Evolutionary conservation across 139 green algal genomes (phyloP), one percentile per base, ranked within the genome.

Genomic region (Spirogloea muscicola): DNA sequence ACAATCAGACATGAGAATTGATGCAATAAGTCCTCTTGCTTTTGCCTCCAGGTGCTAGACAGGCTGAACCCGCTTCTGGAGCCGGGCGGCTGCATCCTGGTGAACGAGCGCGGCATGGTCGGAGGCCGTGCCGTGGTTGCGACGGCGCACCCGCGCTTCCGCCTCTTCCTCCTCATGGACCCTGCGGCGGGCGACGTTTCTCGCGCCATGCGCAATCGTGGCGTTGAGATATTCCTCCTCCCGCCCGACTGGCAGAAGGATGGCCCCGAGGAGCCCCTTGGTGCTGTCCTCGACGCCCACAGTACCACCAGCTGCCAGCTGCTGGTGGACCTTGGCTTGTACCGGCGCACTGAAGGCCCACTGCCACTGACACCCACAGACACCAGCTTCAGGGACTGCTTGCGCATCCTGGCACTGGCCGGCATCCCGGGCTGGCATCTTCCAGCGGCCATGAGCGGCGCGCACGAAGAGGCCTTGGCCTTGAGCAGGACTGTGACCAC

Each of bases 11-110:
- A n/a, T n/a, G n/a, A n/a, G n/a, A n/a, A n/a, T n/a, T n/a, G n/a
- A n/a, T n/a, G n/a, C n/a, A n/a, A n/a, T n/a, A n/a, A n/a, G n/a
- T n/a, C n/a, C n/a, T n/a, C n/a, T n/a, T n/a, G n/a, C n/a, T n/a
- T n/a, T n/a, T n/a, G n/a, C n/a, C 16, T 16, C 60, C 70, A 79
- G 70, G 72, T 99, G 9, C 83, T 99, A 58, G 95, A 99, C 84
- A 84, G 95, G 4, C 86, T 99, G 31, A 99, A 99, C 79, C 86
- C 92, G 0, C 84, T 99, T 74, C 84, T 99, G 58, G 95, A 99
- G 83, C 91, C 88, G 0, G 75, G 81, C 40, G 94, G 94, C 1
- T 64, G 68, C 10, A 83, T 99, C 38, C 82, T 91, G 48, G 74
- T 99, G 13, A 95, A 94, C 63, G 95, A 99, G 87, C 83, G 79